Base-by-base conservation (phyloP, 139 green algal species). In the Trebouxia sp. region DNA sequence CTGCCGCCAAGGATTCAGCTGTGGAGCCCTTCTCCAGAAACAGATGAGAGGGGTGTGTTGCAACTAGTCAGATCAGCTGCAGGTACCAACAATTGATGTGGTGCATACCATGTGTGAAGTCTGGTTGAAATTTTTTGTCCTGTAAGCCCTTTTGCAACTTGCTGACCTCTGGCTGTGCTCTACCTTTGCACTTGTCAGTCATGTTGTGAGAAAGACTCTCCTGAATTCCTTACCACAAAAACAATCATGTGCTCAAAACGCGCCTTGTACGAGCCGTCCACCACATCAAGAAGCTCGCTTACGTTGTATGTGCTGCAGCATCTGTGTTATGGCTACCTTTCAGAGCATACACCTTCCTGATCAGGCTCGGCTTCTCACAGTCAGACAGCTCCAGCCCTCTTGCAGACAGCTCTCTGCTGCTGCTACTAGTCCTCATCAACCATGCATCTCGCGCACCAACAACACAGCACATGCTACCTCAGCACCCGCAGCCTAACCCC, bases 241-340 rank as follows among this genome's bases (percentile, higher is more conserved):
- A n/a, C n/a, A n/a, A n/a, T n/a, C n/a, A n/a, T n/a, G n/a, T n/a
- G n/a, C n/a, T n/a, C n/a, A n/a, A n/a, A n/a, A n/a, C n/a, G n/a
- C n/a, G n/a, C n/a, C n/a, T n/a, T n/a, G n/a, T n/a, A n/a, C n/a
- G n/a, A n/a, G n/a, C n/a, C n/a, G n/a, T n/a, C 48, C 48, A 56
- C 48, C 12, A 15, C 14, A 26, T 15, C 48, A 56, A 12, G 15
- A 12, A 56, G 12, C 48, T 56, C 48, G 12, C 48, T 56, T 56
- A 22, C 35, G 35, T 10, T 24, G 17, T 15, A 12, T 67, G 55
- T 42, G 28, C 37, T 80, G 84, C 86, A 89, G 88, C 74, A 3
- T 87, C 85, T 0, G 84, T 94, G 42, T 62, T 95, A 12, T 89
- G 87, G 84, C 89, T 95, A 41, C 91, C 91, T 4, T 87, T 91